Conservation (phyloP, 345 rosid genomes). For the Erysimum cheiranthoides region DNA sequence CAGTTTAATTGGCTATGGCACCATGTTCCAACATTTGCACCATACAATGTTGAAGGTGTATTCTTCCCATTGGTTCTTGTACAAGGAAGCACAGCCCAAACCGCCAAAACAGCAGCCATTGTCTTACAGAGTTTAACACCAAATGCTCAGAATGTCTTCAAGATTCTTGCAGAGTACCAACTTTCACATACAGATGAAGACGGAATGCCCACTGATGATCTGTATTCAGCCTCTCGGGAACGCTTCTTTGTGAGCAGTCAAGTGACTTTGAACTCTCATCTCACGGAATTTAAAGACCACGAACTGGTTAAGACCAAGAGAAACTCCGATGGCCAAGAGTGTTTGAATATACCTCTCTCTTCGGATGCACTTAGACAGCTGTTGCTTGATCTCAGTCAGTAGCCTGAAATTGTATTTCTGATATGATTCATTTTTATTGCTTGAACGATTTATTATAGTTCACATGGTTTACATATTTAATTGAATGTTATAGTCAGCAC, state of each 20-base stretch:
- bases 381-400: constrained; percentile 64
- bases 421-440: neutral
- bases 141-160: constrained; percentile 90
- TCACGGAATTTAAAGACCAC: constrained; percentile 94
- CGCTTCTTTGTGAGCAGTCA: constrained; percentile 88
- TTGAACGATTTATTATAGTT: neutral
- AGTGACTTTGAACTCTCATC: constrained; percentile 84
- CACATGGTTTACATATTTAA: neutral
- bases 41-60: constrained; percentile 82
- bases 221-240: constrained; percentile 75
- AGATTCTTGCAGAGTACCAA: constrained; percentile 82
- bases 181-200: constrained; percentile 86
- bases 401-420: constrained; percentile 22
- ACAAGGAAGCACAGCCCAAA: constrained; percentile 66
- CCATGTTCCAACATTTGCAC: constrained; percentile 86
- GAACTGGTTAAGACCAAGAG: constrained; percentile 83
- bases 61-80: constrained; percentile 86
- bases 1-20: constrained; percentile 94
- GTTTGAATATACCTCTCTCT: constrained; percentile 77
- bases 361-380: constrained; percentile 70
- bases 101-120: constrained; percentile 85
- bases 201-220: constrained; percentile 75
- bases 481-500: constrained; percentile 10
- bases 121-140: constrained; percentile 94
- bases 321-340: constrained; percentile 86